phyloP scores from a whole-genome alignment of 208 protist genomes.

The Trypanosoma platydactyli region DNA sequence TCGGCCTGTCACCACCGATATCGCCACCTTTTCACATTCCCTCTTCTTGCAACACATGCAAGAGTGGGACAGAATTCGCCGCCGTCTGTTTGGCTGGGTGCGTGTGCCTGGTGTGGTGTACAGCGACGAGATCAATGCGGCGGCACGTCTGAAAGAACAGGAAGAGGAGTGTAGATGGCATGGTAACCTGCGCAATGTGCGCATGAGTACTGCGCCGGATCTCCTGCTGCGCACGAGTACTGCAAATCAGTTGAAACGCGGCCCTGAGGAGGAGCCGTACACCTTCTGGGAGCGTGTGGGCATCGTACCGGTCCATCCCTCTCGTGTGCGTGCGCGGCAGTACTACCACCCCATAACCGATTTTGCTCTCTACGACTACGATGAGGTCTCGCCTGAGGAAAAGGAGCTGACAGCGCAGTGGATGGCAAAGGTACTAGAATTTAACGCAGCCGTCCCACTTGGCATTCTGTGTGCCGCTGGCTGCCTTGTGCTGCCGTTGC shows the following conservation, averaged over 20 bases:
- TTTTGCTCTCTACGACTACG: constrained; percentile 87
- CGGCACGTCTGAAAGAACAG: constrained; percentile 30
- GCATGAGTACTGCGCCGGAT: constrained; percentile 48
- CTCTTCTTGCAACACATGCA: neutral
- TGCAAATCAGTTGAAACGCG: constrained; percentile 20
- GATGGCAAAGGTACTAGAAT: constrained; percentile 84
- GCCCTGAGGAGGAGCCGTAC: constrained; percentile 85
- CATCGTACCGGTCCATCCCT: constrained; percentile 76
- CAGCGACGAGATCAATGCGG: constrained; percentile 57
- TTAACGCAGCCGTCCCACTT: constrained; percentile 72
- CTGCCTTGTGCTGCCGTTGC: constrained; percentile 76
- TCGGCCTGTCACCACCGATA: neutral
- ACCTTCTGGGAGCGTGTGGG: constrained; percentile 86
- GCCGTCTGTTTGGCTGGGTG: constrained; percentile 34
- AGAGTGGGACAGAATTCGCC: constrained; percentile 27
- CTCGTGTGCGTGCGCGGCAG: constrained; percentile 77
- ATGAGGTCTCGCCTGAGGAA: constrained; percentile 82
- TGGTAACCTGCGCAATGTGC: constrained; percentile 76
- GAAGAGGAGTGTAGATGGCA: constrained; percentile 29
- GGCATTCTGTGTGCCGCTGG: constrained; percentile 62
- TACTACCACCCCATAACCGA: constrained; percentile 87
- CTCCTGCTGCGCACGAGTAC: constrained; percentile 28
- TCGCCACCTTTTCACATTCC: neutral
- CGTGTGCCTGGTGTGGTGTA: constrained; percentile 77
- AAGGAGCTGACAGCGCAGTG: constrained; percentile 80